Evolutionary conservation across 2,329 filamentous ascomycete species (phyloP).

Genomic region (Colletotrichum tamarilloi): DNA sequence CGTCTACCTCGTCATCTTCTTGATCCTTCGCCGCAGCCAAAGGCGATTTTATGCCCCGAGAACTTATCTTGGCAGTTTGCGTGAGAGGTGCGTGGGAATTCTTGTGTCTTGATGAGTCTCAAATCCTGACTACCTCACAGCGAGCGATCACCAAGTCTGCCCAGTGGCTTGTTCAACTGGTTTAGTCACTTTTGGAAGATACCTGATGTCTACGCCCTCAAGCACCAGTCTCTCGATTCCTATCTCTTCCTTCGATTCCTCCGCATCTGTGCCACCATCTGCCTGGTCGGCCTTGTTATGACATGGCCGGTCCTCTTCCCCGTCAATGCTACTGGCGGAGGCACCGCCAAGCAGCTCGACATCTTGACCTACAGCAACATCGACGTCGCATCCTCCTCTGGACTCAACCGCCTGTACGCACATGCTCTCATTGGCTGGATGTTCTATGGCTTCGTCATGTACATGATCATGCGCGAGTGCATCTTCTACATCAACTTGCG

Average conservation of each 20-base stretch:
- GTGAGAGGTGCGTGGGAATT: constrained; percentile 47
- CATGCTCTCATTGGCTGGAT: constrained; percentile 84
- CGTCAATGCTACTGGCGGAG: constrained; percentile 86
- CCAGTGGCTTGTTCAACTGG: constrained; percentile 71
- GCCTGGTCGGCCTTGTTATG: constrained; percentile 83
- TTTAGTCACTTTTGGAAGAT: constrained; percentile 70
- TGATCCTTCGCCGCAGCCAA: constrained; percentile 56
- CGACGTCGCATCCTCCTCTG: constrained; percentile 55
- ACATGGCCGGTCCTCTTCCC: constrained; percentile 91
- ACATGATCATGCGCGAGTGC: constrained; percentile 86
- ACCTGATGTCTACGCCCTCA: constrained; percentile 80
- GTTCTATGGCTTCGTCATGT: constrained; percentile 90
- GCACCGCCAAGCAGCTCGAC: constrained; percentile 74
- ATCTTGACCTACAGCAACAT: constrained; percentile 85
- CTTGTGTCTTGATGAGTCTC: background rate
- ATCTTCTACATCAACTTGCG: constrained; percentile 94
- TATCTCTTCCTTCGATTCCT: constrained; percentile 89
- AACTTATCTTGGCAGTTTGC: constrained; percentile 60
- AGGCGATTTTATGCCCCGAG: constrained; percentile 61
- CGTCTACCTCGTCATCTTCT: constrained; percentile 56
- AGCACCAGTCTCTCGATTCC: constrained; percentile 87
- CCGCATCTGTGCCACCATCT: constrained; percentile 79
- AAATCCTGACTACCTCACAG: constrained; percentile 39
- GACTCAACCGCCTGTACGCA: constrained; percentile 79
- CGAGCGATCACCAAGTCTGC: constrained; percentile 68